phyloP scores from a whole-genome alignment of 2,329 filamentous ascomycete species.

The Ceratocystis alfenasii region DNA sequence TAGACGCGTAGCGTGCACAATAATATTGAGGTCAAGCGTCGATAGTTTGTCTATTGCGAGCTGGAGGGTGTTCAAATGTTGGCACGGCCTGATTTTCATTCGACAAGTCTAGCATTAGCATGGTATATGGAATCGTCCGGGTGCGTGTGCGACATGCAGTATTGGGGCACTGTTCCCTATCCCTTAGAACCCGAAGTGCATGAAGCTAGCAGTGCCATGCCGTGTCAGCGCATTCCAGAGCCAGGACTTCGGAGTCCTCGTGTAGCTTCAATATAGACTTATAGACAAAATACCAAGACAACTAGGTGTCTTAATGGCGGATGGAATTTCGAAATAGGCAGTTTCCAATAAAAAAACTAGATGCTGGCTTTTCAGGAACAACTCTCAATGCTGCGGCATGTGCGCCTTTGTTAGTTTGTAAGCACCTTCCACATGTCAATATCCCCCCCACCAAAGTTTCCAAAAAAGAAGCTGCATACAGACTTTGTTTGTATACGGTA shows the following conservation, averaged over 20 bases:
- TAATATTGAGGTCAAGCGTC: not conserved
- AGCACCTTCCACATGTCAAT: not conserved
- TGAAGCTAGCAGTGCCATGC: not conserved
- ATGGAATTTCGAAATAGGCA: not conserved
- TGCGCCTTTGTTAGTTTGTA: not conserved
- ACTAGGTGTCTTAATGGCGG: not conserved
- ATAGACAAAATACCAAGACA: not conserved
- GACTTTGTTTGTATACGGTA: not conserved
- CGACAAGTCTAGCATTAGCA: not conserved
- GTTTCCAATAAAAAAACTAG: not conserved
- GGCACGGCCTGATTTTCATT: not conserved
- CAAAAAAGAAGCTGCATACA: slow-evolving; percentile 4
- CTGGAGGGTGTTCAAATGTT: not conserved
- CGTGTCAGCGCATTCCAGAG: not conserved
- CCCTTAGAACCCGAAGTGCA: not conserved
- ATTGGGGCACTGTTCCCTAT: not conserved
- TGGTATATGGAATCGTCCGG: not conserved
- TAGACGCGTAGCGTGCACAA: not conserved
- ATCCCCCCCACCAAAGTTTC: not conserved
- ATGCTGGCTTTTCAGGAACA: not conserved
- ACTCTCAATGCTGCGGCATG: not conserved
- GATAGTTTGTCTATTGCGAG: not conserved
- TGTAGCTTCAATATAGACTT: not conserved
- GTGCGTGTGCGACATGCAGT: not conserved
- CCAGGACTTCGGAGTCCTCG: not conserved